These are phyloP conservation scores for Aristolochia contorta DNA, from an alignment of 164 flowering plant genomes.

Conservation along the genomic window DNA sequence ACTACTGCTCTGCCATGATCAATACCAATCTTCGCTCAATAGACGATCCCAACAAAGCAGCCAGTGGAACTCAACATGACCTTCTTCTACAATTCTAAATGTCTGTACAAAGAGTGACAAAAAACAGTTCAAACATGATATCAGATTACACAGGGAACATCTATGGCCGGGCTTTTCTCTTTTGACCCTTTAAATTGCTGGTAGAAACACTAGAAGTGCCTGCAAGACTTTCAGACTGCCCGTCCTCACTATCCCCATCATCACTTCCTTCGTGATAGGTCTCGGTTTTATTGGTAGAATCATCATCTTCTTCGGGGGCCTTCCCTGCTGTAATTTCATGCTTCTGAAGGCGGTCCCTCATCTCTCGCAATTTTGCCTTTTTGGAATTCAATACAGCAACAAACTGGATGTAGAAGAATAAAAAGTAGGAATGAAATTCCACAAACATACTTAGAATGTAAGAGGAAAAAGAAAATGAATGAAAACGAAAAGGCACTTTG, in stretches of 20 bases:
- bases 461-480: no score
- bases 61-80: no score
- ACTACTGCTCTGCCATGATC: no score
- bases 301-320: conserved; percentile 38
- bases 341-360: conserved; percentile 44
- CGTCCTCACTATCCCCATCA: conserved; percentile 26
- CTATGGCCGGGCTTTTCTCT: conserved; percentile 19
- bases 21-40: no score
- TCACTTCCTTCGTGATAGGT: conserved; percentile 41
- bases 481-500: no score
- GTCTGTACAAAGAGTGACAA: no score
- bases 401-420: conserved; percentile 33
- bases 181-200: conserved; percentile 29
- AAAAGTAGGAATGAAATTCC: background rate
- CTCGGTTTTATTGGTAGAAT: conserved; percentile 54
- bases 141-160: no score
- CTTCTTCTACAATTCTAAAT: no score
- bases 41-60: no score
- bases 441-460: no score
- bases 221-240: conserved; percentile 13
- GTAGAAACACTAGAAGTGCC: conserved; percentile 28
- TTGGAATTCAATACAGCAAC: conserved; percentile 65
- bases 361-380: conserved; percentile 78
- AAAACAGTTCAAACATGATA: no score
- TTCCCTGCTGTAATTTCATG: conserved; percentile 11